Evolutionary conservation across 805 yeast species (phyloP), one percentile per base, ranked within the genome.

Genomic region (Pichia paraexigua): DNA sequence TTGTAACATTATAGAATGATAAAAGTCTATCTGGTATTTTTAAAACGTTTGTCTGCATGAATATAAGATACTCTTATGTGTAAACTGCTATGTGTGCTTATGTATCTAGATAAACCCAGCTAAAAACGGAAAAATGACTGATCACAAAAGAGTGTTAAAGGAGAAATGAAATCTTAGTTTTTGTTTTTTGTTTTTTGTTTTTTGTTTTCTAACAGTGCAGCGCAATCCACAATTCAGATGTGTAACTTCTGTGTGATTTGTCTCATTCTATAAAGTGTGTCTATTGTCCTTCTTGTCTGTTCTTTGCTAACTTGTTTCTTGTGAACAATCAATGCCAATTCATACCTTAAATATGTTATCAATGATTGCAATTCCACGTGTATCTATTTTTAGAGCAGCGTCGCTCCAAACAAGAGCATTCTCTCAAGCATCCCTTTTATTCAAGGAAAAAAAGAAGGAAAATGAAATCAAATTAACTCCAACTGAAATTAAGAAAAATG

Each of bases 381-480:
- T 43, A 3, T 27, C 48, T 11, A 15, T 44, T 15, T 42, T 27
- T 12, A 48, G 41, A 41, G 18, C 41, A 5, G 17, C 49, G n/a
- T 20, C 18, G 3, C 24, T 20, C 22, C 50, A 43, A 37, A 3
- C n/a, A 2, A 42, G 46, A 25, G 46, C 56, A 1, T 49, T 58
- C 21, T 43, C 53, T 21, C 37, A 51, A 24, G 45, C 57, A 10
- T 15, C 54, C 12, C 39, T 50, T n/a, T 50, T 45, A 32, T 48
- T 58, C 27, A 52, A 56, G 49, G 54, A 46, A 9, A 24, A 39
- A 41, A 42, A 52, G 52, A 41, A 49, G 39, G 47, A 35, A 18
- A 52, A 52, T 42, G 48, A 50, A n/a, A 21, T 15, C 10, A 22
- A 2, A 48, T 42, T 52, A 39, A 51, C 57, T 1, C 30, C 25